These are phyloP conservation scores for Tricholoma saponaceum DNA, from an alignment of 768 basidiomycete genomes.

Conservation along the genomic window DNA sequence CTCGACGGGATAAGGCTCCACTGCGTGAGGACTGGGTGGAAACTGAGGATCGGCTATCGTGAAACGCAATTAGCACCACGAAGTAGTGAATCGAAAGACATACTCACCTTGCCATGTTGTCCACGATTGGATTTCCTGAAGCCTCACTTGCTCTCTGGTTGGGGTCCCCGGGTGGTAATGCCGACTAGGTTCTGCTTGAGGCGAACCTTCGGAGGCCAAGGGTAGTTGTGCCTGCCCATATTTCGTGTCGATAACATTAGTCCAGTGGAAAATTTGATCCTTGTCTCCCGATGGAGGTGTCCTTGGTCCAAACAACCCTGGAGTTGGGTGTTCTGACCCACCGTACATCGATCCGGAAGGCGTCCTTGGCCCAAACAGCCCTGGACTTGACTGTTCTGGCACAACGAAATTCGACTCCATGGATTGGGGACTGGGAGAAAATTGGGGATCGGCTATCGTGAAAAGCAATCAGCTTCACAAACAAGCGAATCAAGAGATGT, in stretches of 20 bases:
- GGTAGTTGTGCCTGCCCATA: too few species aligned
- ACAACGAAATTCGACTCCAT: constrained; percentile 57
- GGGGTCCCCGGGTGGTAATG: constrained; percentile 33
- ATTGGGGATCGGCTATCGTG: constrained; percentile 50
- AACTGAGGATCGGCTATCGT: constrained; percentile 52
- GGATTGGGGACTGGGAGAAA: constrained; percentile 56
- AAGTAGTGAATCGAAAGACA: neutral
- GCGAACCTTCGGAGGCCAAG: too few species aligned
- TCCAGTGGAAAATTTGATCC: too few species aligned
- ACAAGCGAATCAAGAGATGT: neutral
- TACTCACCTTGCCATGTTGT: constrained; percentile 62
- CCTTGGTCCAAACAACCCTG: too few species aligned
- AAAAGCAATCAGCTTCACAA: constrained; percentile 2
- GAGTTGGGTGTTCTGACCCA: too few species aligned
- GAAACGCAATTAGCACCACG: constrained; percentile 2
- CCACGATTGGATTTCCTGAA: constrained; percentile 46
- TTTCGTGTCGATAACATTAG: too few species aligned
- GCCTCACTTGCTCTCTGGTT: too few species aligned
- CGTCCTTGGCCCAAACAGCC: constrained; percentile 78
- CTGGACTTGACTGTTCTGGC: constrained; percentile 54
- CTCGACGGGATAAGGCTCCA: constrained; percentile 58
- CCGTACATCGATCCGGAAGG: constrained; percentile 34
- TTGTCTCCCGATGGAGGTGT: too few species aligned
- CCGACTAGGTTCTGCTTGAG: too few species aligned
- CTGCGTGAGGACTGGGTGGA: constrained; percentile 57